Evolutionary conservation across 2,329 filamentous ascomycete species (phyloP).

Genomic region (Fulvia fulva): DNA sequence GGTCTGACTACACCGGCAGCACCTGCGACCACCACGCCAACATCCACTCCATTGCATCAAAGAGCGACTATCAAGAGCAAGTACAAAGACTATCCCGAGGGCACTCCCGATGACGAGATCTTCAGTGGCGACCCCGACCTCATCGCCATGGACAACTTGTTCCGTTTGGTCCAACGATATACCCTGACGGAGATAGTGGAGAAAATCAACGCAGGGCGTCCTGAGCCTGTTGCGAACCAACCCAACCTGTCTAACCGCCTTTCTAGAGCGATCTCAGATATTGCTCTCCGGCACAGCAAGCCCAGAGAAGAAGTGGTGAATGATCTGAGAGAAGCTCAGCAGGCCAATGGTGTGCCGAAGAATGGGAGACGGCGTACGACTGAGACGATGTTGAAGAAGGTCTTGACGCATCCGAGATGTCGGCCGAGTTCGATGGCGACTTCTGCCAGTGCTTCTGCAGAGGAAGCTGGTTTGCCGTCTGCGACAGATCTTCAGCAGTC

Average conservation of each 20-base stretch:
- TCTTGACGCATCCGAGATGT: not conserved
- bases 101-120: not conserved
- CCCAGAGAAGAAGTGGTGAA: not conserved
- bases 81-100: not conserved
- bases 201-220: not conserved
- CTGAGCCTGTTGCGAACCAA: not conserved
- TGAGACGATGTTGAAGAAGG: not conserved
- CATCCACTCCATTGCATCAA: not conserved
- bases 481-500: not conserved
- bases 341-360: not conserved
- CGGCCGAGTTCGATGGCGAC: not conserved
- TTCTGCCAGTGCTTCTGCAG: not conserved
- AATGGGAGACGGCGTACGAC: not conserved
- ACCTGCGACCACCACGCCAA: not conserved
- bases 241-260: slow-evolving; percentile 4
- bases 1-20: not conserved
- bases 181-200: slow-evolving; percentile 1
- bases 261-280: not conserved
- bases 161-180: not conserved
- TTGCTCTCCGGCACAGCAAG: not conserved
- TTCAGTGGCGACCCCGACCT: slow-evolving; percentile 4
- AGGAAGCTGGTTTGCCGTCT: not conserved
- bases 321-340: not conserved
- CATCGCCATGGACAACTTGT: not conserved
- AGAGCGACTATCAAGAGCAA: not conserved